Conservation (phyloP, 352 stramenopile genomes). For the Halophytophthora polymorphica region DNA sequence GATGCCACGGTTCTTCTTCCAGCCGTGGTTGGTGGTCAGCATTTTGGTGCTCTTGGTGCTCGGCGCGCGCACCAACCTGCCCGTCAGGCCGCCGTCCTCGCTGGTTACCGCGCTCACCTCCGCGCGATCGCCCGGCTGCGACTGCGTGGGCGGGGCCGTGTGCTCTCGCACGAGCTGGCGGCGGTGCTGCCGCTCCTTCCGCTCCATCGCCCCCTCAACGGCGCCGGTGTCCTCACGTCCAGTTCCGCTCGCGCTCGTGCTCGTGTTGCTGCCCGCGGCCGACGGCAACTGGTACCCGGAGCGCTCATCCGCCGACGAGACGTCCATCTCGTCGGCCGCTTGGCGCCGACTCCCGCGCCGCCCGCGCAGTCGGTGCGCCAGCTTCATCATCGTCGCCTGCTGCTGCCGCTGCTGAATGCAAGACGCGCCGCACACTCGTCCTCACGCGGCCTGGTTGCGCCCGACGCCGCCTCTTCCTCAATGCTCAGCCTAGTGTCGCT, state of each 20-base stretch:
- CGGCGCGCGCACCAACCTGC: slow-evolving; percentile 1
- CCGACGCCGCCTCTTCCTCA: no score
- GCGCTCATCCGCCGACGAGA: background rate
- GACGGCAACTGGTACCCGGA: background rate
- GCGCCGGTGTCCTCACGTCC: no score
- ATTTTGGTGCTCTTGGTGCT: background rate
- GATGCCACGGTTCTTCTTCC: slow-evolving; percentile 17
- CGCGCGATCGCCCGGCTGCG: background rate
- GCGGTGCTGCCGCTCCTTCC: no score
- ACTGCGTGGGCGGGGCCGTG: background rate
- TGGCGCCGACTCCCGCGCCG: background rate
- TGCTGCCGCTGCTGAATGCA: no score
- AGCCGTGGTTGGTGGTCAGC: slow-evolving; percentile 4
- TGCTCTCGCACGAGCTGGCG: no score
- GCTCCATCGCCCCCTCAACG: no score
- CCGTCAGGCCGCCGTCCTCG: background rate
- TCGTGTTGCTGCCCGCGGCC: background rate
- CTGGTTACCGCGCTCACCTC: no score
- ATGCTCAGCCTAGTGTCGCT: no score
- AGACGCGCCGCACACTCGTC: no score
- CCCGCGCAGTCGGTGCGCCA: slow-evolving; percentile 30
- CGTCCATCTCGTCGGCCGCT: background rate
- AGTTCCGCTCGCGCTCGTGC: background rate
- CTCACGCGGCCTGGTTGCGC: no score
- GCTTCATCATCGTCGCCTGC: slow-evolving; percentile 25